A percentile compares a stretch with the other conserved stretches of the same genome.
These are phyloP conservation scores for Rhodotorula taiwanensis DNA, from an alignment of 768 basidiomycete genomes.

Conservation along the genomic window DNA sequence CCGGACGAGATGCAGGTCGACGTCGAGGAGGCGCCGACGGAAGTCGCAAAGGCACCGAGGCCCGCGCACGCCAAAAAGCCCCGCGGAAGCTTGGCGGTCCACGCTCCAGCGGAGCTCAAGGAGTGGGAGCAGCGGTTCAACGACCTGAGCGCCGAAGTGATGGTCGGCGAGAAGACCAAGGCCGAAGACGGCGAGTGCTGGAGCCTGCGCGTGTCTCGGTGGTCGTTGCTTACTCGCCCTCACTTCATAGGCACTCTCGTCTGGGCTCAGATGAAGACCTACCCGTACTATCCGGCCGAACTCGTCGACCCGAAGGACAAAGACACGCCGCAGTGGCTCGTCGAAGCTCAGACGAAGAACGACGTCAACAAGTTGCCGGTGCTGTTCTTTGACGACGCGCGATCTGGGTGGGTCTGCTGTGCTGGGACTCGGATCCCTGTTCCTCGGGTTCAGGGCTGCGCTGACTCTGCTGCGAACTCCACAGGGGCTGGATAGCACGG, in stretches of 20 bases:
- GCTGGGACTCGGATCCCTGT: no score
- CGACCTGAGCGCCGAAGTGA: not conserved
- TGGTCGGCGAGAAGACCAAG: not conserved
- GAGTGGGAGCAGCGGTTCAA: not conserved
- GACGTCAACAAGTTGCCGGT: not conserved
- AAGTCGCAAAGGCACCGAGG: not conserved
- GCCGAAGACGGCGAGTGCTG: conserved; percentile 4
- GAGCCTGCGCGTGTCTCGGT: not conserved
- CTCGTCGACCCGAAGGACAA: conserved; percentile 9
- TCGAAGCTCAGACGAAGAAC: not conserved
- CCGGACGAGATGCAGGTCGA: conserved; percentile 46
- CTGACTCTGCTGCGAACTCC: not conserved
- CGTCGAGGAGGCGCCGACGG: not conserved
- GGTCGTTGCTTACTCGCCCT: not conserved
- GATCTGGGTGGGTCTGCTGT: not conserved
- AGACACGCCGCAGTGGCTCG: not conserved
- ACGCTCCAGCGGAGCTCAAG: not conserved
- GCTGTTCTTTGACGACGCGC: conserved; percentile 11
- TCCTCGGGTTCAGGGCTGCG: not conserved
- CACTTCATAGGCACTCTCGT: not conserved
- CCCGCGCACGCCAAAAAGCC: not conserved
- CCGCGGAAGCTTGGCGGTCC: not conserved
- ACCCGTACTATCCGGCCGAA: conserved; percentile 9
- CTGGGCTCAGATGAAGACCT: not conserved
- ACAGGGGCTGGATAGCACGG: not conserved